These are phyloP conservation scores for Diplodia seriata DNA, from an alignment of 2,329 filamentous ascomycete species.

Conservation along the genomic window DNA sequence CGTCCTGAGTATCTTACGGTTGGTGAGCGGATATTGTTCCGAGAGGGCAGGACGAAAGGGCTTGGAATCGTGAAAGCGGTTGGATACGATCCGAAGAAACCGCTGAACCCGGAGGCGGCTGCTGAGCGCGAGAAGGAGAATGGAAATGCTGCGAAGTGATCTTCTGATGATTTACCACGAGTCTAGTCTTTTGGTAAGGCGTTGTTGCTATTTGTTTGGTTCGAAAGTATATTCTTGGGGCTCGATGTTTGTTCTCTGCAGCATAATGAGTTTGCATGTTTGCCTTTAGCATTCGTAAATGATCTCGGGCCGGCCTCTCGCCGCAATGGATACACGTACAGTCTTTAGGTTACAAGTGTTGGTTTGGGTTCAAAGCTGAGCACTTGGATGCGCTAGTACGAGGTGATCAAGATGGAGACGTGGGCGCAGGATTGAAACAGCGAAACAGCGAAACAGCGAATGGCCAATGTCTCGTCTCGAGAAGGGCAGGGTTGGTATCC, in stretches of 20 bases:
- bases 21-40: slow-evolving; percentile 88
- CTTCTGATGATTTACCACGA: not conserved
- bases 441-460: too few relatives aligned
- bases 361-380: not conserved
- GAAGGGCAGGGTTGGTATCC: too few relatives aligned
- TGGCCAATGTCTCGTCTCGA: too few relatives aligned
- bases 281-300: not conserved
- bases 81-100: slow-evolving; percentile 75
- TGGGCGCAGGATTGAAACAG: not conserved
- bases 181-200: not conserved
- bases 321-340: not conserved
- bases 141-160: slow-evolving; percentile 7
- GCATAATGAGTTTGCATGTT: not conserved
- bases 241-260: not conserved
- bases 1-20: slow-evolving; percentile 89
- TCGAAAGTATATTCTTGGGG: not conserved
- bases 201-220: not conserved
- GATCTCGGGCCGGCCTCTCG: not conserved
- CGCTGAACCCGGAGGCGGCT: slow-evolving; percentile 43
- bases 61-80: slow-evolving; percentile 92
- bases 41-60: slow-evolving; percentile 93
- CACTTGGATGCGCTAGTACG: not conserved
- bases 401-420: not conserved
- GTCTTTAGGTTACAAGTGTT: not conserved
- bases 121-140: slow-evolving; percentile 26